These are phyloP conservation scores for Trametes hirsuta DNA, from an alignment of 1,284 basidiomycete species.

Conservation along the genomic window DNA sequence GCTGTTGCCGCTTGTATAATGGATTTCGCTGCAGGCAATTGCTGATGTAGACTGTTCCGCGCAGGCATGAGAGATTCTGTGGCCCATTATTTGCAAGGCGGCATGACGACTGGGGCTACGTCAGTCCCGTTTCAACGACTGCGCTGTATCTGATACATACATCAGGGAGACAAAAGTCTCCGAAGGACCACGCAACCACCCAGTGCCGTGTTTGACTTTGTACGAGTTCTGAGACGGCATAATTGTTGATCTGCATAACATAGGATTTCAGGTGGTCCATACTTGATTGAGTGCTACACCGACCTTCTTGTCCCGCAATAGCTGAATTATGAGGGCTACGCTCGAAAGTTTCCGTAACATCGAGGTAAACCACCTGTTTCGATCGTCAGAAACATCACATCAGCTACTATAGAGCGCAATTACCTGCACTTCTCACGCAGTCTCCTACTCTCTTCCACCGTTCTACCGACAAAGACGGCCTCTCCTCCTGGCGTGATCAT, in stretches of 20 bases:
- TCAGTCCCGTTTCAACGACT: slow-evolving; percentile 14
- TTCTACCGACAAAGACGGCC: slow-evolving; percentile 71
- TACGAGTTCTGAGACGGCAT: slow-evolving; percentile 79
- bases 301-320: slow-evolving; percentile 59
- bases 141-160: slow-evolving; percentile 48
- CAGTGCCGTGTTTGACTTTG: slow-evolving; percentile 89
- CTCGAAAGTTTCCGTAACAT: slow-evolving; percentile 89
- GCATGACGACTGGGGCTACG: slow-evolving; percentile 44
- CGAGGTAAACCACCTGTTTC: slow-evolving; percentile 85
- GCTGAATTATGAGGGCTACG: slow-evolving; percentile 60
- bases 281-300: slow-evolving; percentile 12
- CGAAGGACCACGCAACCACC: slow-evolving; percentile 87
- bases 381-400: not conserved
- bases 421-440: slow-evolving; percentile 56
- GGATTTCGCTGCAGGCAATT: slow-evolving; percentile 31
- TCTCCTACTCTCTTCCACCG: slow-evolving; percentile 75
- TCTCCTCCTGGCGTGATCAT: slow-evolving; percentile 92
- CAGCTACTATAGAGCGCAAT: slow-evolving; percentile 4
- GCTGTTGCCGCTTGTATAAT: slow-evolving; percentile 16
- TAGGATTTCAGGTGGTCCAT: not conserved
- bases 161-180: slow-evolving; percentile 67
- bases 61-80: slow-evolving; percentile 52
- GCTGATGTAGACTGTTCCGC: slow-evolving; percentile 55
- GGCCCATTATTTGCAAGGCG: slow-evolving; percentile 51
- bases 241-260: slow-evolving; percentile 74